These are phyloP conservation scores for Melaleuca quinquenervia DNA, from an alignment of 345 rosid species.

Conservation along the genomic window DNA sequence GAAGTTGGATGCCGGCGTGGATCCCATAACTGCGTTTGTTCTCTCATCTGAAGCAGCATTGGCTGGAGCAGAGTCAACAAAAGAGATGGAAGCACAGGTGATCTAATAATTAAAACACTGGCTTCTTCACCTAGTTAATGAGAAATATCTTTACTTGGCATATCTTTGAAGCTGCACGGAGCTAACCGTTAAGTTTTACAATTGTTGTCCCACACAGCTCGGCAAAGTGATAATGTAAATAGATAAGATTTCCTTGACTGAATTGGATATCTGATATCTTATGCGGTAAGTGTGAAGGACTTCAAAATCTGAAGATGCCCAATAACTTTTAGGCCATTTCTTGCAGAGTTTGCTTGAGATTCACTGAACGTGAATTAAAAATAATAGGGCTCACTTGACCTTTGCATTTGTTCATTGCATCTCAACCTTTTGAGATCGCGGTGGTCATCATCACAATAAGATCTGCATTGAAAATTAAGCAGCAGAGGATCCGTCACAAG, in stretches of 20 bases:
- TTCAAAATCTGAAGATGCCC: background rate
- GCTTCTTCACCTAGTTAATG: background rate
- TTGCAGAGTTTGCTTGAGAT: background rate
- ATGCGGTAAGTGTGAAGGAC: background rate
- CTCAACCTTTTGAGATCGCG: background rate
- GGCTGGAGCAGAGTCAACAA: conserved; percentile 82
- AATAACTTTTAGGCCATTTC: background rate
- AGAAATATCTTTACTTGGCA: background rate
- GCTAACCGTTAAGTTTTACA: background rate
- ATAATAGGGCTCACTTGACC: background rate
- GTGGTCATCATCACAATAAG: background rate
- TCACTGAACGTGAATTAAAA: background rate
- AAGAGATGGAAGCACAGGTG: conserved; percentile 85
- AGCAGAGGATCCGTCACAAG: background rate
- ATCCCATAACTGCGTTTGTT: conserved; percentile 54
- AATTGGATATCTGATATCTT: background rate
- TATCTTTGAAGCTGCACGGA: background rate
- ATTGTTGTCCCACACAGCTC: background rate
- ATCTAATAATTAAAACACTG: background rate
- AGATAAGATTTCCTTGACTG: background rate
- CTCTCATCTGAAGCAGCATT: conserved; percentile 76
- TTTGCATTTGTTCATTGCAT: background rate
- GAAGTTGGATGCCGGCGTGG: conserved; percentile 61
- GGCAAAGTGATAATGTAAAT: background rate
- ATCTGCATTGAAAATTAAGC: background rate